Conservation (phyloP, 2,329 filamentous ascomycete species). For the Thermothelomyces thermophilus region DNA sequence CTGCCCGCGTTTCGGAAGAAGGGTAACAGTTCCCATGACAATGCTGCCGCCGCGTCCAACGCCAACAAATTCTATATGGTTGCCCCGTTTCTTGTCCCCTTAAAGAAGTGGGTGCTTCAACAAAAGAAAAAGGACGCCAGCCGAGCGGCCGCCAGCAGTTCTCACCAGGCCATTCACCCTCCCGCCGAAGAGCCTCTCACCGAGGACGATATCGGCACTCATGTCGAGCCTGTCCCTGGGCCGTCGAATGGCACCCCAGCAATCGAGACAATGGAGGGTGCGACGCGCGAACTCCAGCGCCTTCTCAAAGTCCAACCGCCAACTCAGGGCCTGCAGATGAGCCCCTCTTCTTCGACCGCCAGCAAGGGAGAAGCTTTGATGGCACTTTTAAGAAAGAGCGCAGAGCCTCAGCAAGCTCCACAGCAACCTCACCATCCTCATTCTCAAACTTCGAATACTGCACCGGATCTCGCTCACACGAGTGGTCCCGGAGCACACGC, state of each 20-base stretch:
- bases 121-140: conserved; percentile 67
- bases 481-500: conserved; percentile 48
- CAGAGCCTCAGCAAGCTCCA: conserved; percentile 21
- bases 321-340: conserved; percentile 41
- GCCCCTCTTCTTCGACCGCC: conserved; percentile 21
- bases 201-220: conserved; percentile 53
- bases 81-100: conserved; percentile 75
- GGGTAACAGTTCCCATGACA: conserved; percentile 48
- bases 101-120: conserved; percentile 86
- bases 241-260: conserved; percentile 31
- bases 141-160: conserved; percentile 33
- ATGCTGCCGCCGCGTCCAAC: conserved; percentile 50
- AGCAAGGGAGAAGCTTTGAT: conserved; percentile 48
- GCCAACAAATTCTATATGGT: conserved; percentile 98
- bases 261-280: conserved; percentile 44
- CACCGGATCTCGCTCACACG: conserved; percentile 46
- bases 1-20: conserved; percentile 77
- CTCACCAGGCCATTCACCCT: conserved; percentile 38
- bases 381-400: conserved; percentile 43
- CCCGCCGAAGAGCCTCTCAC: conserved; percentile 51
- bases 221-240: conserved; percentile 32
- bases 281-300: conserved; percentile 46
- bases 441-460: conserved; percentile 41
- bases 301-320: conserved; percentile 50
- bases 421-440: conserved; percentile 8